Base-by-base conservation (phyloP, 83 land plant species). In the Larix sibirica region DNA sequence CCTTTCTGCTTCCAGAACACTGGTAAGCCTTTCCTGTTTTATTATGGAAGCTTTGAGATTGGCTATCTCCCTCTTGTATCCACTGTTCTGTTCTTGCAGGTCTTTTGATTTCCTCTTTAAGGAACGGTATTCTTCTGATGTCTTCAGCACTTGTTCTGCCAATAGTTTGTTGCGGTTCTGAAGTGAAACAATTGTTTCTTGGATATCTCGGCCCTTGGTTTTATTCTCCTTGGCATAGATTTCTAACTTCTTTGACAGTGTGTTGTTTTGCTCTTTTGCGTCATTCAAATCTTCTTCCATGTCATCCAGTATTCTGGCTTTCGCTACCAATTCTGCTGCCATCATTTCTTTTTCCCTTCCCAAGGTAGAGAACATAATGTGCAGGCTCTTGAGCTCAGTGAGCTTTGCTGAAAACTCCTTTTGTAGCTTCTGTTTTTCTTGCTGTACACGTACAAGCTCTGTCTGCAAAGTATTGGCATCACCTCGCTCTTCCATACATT, bases 281-380 rank as follows among this genome's bases (percentile, higher is more conserved):
- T 88, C 94, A 78, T 59, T 82, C 69, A 88, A 20, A 31, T 80
- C 87, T 80, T 92, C 94, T 62, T 90, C 89, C 84, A 84, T 58
- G 4, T 78, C 90, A 24, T 24, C 21, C 77, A 87, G 6, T 83
- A 90, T 85, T 1, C 81, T 86, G 9, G 77, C 89, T 77, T 88
- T 90, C 66, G 73, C 81, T 16, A 90, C 83, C 24, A 92, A 90
- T 80, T 92, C 94, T n/a, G 56, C 12, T 31, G 92, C 88, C 83
- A 92, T 90, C 50, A 90, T 83, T 78, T 90, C 88, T 88, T 92
- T 92, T 86, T 92, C 94, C 79, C 84, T 92, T n/a, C 92, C 94
- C 42, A 92, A 63, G 82, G 90, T 85, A 4, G 81, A 82, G 80
- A 85, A 90, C 89, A 90, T 80, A 31, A 65, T 73, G 81, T 90